Evolutionary conservation across 768 basidiomycete species (phyloP), one percentile per base, ranked within the genome.

Genomic region (Pulveroboletus sp.): DNA sequence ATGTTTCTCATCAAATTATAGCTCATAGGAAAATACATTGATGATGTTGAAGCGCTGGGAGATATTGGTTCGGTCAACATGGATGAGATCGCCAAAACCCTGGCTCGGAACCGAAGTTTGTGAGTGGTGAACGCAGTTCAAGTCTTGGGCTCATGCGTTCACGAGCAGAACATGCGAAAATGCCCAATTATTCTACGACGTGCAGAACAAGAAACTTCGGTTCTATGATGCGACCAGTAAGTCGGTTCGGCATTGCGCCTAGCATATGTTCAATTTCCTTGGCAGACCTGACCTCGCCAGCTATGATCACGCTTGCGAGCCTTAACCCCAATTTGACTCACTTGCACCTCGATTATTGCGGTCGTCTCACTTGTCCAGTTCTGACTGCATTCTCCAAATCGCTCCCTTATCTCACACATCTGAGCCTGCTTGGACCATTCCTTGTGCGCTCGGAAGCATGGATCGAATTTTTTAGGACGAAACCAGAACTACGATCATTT

Each of bases 151-250:
- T 55, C 7, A 46, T 32, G 45, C 47, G 20, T 20, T 19, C 6
- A 22, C 24, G 34, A 32, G 19, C 42, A 92, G 93, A 51, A 93
- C 85, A 0, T 67, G 80, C 0, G 80, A 91, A 50, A 96, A 93
- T 51, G 89, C 80, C 0, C 78, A 76, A 20, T 71, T 99, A 11
- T 97, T 99, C 70, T 94, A 96, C 62, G 84, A 84, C 50, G 71
- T 80, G 2, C 68, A 78, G 20, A 86, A 93, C 54, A 74, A 75
- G 4, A 75, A 71, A 9, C 72, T 99, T 29, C 80, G 76, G 0
- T 69, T 99, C 32, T 94, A 90, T 60, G 96, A 99, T 68, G 87
- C 84, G 35, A 96, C 95, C 1, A 85, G 93, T 95, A 64, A 56
- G 87, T 70, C n/a, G 4, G 16, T 7, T 36, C 12, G 48, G 2